These are phyloP conservation scores for Melampsora larici-populina DNA, from an alignment of 1,284 basidiomycete genomes.

Conservation along the genomic window DNA sequence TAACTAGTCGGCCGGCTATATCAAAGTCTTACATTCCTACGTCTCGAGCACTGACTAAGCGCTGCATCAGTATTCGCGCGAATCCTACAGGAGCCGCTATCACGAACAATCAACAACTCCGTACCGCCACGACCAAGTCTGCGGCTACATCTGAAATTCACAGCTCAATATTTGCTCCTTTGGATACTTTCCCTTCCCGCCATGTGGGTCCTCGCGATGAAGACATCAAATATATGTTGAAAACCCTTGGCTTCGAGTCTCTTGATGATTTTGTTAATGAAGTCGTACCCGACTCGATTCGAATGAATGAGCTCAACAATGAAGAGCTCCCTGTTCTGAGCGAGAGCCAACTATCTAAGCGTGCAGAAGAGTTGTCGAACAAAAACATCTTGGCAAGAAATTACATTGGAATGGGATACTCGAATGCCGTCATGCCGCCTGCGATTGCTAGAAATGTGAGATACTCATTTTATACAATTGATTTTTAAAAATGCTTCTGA, in stretches of 20 bases:
- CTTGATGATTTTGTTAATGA: slow-evolving; percentile 80
- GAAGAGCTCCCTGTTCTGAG: slow-evolving; percentile 70
- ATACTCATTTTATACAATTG: slow-evolving; percentile 27
- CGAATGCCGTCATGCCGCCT: slow-evolving; percentile 85
- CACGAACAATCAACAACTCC: not conserved
- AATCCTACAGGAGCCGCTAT: not conserved
- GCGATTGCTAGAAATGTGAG: slow-evolving; percentile 84
- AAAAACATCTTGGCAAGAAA: slow-evolving; percentile 81
- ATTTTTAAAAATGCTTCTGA: not conserved
- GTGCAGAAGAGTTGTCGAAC: slow-evolving; percentile 71
- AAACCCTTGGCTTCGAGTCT: slow-evolving; percentile 71
- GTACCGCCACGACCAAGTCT: not conserved
- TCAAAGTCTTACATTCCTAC: not conserved
- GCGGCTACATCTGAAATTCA: slow-evolving; percentile 8
- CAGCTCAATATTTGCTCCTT: slow-evolving; percentile 64
- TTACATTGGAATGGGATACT: slow-evolving; percentile 98
- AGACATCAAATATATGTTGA: slow-evolving; percentile 75
- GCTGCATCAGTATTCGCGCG: not conserved
- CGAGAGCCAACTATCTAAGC: slow-evolving; percentile 76
- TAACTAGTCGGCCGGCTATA: not conserved
- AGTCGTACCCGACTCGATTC: slow-evolving; percentile 74
- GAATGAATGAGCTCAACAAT: slow-evolving; percentile 66
- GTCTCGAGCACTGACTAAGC: not conserved
- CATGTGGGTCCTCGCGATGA: slow-evolving; percentile 81
- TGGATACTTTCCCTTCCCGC: slow-evolving; percentile 81